Evolutionary conservation across 2,329 filamentous ascomycete species (phyloP).

Genomic region (Eutypella sp.): DNA sequence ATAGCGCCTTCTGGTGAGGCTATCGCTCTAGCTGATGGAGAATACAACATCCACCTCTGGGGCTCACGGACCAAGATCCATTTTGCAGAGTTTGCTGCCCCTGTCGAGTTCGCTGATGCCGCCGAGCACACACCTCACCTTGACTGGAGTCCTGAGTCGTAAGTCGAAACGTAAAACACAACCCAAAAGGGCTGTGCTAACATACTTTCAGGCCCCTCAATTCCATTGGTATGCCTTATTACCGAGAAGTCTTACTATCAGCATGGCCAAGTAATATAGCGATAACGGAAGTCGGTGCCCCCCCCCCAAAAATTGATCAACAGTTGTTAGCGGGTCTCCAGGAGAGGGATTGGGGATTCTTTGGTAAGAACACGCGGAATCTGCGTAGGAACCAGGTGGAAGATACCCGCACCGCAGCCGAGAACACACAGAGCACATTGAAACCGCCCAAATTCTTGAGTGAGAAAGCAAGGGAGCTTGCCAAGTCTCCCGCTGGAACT

Average conservation of each 20-base stretch:
- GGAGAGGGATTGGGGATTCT: constrained; percentile 68
- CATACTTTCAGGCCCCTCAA: constrained; percentile 63
- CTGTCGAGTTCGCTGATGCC: constrained; percentile 71
- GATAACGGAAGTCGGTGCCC: constrained; percentile 78
- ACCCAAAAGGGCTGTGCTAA: not conserved
- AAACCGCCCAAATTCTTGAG: constrained; percentile 88
- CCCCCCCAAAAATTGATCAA: constrained; percentile 69
- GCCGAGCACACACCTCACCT: constrained; percentile 52
- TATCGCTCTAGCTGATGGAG: constrained; percentile 72
- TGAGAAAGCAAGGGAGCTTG: constrained; percentile 75
- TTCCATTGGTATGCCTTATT: constrained; percentile 86
- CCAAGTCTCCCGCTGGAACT: constrained; percentile 39
- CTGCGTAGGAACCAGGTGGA: constrained; percentile 77
- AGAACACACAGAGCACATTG: constrained; percentile 57
- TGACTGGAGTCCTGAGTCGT: constrained; percentile 69
- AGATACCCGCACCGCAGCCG: constrained; percentile 58
- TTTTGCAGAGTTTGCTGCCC: constrained; percentile 76
- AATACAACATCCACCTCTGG: constrained; percentile 80
- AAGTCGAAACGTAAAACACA: constrained; percentile 28
- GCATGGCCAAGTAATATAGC: constrained; percentile 78
- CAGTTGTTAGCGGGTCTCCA: constrained; percentile 65
- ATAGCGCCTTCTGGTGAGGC: constrained; percentile 85
- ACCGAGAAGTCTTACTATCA: constrained; percentile 80
- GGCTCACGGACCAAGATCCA: constrained; percentile 80
- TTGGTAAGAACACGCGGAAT: constrained; percentile 70